Percentiles rank a stretch among this genome's conserved stretches.
Evolutionary conservation across 768 basidiomycete genomes (phyloP).

Genomic region (Erythrobasidium yunnanense): DNA sequence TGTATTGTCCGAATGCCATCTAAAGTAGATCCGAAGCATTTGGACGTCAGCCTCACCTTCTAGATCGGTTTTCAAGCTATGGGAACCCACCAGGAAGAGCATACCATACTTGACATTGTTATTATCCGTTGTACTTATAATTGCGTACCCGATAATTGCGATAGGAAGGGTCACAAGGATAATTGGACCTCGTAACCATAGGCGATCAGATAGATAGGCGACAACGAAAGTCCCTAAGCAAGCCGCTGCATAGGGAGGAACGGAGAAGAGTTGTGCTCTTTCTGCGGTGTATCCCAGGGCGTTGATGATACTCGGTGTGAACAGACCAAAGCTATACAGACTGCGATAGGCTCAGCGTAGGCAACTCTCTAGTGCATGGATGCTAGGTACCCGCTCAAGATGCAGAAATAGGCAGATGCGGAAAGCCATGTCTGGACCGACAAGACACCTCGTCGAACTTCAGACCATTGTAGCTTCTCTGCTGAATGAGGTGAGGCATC

Average conservation of each 20-base stretch:
- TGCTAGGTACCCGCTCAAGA: too few species aligned
- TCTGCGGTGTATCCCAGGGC: slow-evolving; percentile 10
- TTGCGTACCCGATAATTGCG: slow-evolving; percentile 7
- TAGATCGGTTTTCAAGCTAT: neutral
- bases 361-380: too few species aligned
- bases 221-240: neutral
- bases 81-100: slow-evolving; percentile 7
- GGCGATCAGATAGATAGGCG: slow-evolving; percentile 6
- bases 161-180: slow-evolving; percentile 11
- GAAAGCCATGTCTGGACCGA: slow-evolving; percentile 23
- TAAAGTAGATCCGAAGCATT: too few species aligned
- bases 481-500: neutral
- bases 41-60: too few species aligned
- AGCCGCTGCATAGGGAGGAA: neutral
- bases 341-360: too few species aligned
- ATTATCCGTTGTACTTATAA: slow-evolving; percentile 4
- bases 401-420: slow-evolving; percentile 13
- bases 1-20: slow-evolving; percentile 13
- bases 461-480: slow-evolving; percentile 5
- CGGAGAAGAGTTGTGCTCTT: slow-evolving; percentile 14
- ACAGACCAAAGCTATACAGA: slow-evolving; percentile 9
- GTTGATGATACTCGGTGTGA: slow-evolving; percentile 8
- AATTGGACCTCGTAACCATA: slow-evolving; percentile 3
- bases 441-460: slow-evolving; percentile 4
- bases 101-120: slow-evolving; percentile 4